These are phyloP conservation scores for Paramecium primaurelia DNA, from an alignment of 73 alveolate genomes.

Conservation along the genomic window DNA sequence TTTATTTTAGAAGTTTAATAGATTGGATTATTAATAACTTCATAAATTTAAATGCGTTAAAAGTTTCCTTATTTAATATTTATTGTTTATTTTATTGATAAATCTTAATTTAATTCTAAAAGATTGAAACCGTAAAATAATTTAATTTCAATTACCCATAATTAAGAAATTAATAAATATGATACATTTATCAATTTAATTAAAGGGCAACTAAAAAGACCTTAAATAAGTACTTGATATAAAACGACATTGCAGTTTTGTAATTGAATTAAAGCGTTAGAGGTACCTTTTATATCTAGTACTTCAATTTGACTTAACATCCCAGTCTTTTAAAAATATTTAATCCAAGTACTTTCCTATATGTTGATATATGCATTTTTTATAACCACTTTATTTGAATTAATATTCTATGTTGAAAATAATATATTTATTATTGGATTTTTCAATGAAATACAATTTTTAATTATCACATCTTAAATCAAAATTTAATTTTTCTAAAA, in stretches of 20 bases:
- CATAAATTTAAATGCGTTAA: background rate
- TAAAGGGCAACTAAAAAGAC: background rate
- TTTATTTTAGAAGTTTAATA: background rate
- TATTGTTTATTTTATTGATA: background rate
- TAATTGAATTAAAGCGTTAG: background rate
- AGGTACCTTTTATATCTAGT: background rate
- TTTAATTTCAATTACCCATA: background rate
- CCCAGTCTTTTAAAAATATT: background rate
- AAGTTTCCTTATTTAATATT: too few species aligned
- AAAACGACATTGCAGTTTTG: background rate
- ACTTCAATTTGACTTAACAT: too few species aligned
- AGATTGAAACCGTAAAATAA: background rate
- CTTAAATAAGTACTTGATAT: background rate
- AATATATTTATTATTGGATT: background rate
- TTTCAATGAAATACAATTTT: background rate
- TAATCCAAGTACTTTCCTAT: background rate
- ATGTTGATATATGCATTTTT: background rate
- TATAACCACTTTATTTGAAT: background rate
- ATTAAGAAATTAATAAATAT: too few species aligned
- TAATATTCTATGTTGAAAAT: background rate
- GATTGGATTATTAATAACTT: background rate
- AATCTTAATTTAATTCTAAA: background rate
- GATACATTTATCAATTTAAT: background rate
- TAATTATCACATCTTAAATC: background rate
- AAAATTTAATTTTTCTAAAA: background rate